Evolutionary conservation across 2,329 filamentous ascomycete species (phyloP).

Genomic region (Incumbomyces lentus): DNA sequence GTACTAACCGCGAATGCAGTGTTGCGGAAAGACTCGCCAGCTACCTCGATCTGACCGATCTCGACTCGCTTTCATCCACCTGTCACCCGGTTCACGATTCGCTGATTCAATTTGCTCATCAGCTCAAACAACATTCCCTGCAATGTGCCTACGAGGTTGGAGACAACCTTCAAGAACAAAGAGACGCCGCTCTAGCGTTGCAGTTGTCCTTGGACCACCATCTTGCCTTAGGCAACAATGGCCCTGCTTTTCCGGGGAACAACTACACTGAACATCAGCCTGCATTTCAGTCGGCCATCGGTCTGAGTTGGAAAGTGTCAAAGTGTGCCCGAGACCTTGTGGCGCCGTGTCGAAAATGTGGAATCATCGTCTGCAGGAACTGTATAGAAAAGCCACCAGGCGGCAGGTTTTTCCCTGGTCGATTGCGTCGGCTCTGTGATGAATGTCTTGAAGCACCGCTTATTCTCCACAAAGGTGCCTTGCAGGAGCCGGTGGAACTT

Average conservation of each 20-base stretch:
- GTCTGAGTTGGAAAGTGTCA: constrained; percentile 57
- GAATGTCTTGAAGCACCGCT: constrained; percentile 66
- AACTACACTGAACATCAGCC: background rate
- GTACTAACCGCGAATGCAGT: constrained; percentile 38
- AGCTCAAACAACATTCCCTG: constrained; percentile 64
- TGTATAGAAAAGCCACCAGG: constrained; percentile 78
- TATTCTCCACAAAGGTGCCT: constrained; percentile 32
- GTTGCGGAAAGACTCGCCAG: constrained; percentile 66
- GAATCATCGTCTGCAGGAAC: constrained; percentile 72
- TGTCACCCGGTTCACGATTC: constrained; percentile 70
- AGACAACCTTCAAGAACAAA: constrained; percentile 40
- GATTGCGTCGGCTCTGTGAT: constrained; percentile 71
- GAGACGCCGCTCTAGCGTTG: constrained; percentile 10
- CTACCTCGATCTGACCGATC: constrained; percentile 73
- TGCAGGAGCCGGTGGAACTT: constrained; percentile 9
- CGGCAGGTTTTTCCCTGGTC: constrained; percentile 53
- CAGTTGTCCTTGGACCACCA: constrained; percentile 20
- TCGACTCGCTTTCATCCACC: constrained; percentile 71
- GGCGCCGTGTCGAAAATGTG: constrained; percentile 67
- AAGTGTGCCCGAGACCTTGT: constrained; percentile 84
- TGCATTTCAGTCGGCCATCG: constrained; percentile 22
- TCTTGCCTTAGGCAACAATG: constrained; percentile 24
- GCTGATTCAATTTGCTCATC: constrained; percentile 65
- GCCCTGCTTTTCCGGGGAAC: constrained; percentile 15
- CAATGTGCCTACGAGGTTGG: constrained; percentile 62